A percentile compares a stretch with the other conserved stretches of the same genome.
These are phyloP conservation scores for Eucalyptus sp. DNA, from an alignment of 345 rosid genomes.

Conservation along the genomic window DNA sequence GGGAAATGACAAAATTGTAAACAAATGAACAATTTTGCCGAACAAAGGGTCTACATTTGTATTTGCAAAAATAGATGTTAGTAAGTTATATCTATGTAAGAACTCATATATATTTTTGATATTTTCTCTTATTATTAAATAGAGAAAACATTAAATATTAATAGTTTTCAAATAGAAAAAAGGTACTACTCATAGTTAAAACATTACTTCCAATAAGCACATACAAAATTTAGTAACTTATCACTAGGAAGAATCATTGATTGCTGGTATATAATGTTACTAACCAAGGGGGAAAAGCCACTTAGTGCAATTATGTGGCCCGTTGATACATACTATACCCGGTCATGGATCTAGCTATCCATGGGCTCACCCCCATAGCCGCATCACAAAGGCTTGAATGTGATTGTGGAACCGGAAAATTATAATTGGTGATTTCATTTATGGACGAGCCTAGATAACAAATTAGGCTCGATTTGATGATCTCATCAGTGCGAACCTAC, in stretches of 20 bases:
- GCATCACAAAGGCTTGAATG: neutral
- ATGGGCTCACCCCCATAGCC: neutral
- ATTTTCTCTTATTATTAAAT: no score
- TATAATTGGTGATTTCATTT: neutral
- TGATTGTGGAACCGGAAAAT: neutral
- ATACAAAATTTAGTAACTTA: no score
- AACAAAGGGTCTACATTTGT: neutral
- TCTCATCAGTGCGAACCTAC: rapidly evolving
- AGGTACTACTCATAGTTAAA: no score
- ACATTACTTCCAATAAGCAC: no score
- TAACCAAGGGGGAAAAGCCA: neutral
- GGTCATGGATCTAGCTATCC: neutral
- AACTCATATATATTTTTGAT: no score
- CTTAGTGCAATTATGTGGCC: neutral
- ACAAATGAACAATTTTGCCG: neutral
- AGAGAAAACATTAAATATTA: no score
- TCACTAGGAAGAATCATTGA: neutral
- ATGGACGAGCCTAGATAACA: neutral
- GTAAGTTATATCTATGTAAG: no score
- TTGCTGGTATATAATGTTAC: neutral
- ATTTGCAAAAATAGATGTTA: neutral
- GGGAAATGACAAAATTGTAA: neutral
- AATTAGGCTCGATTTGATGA: neutral
- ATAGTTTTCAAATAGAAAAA: no score
- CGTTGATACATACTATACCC: neutral